A percentile compares a stretch with the other conserved stretches of the same genome.
Evolutionary conservation across 2,329 filamentous ascomycete species (phyloP).

Genomic region (Claviceps pusilla): DNA sequence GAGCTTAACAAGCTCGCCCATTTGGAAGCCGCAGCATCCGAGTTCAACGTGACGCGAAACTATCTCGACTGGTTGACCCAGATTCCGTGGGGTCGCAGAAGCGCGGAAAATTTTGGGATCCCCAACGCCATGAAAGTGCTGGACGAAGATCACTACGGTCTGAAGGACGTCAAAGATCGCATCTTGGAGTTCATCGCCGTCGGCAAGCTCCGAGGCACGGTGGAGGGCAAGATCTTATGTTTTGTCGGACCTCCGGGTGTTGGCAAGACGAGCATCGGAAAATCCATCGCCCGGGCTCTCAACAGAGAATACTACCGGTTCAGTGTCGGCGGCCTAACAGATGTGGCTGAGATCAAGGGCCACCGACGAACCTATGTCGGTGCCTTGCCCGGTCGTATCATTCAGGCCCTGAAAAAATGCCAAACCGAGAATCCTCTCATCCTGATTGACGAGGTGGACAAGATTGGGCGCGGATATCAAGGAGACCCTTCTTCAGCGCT

Average conservation of each 20-base stretch:
- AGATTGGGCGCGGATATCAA: slow-evolving; percentile 91
- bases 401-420: slow-evolving; percentile 96
- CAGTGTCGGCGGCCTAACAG: slow-evolving; percentile 89
- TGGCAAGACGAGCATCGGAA: slow-evolving; percentile 96
- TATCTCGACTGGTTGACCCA: slow-evolving; percentile 98
- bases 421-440: slow-evolving; percentile 97
- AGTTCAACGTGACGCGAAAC: slow-evolving; percentile 97
- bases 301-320: slow-evolving; percentile 97
- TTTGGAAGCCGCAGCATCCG: slow-evolving; percentile 85
- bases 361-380: slow-evolving; percentile 94
- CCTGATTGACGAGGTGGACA: slow-evolving; percentile 94
- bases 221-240: slow-evolving; percentile 96
- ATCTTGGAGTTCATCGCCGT: slow-evolving; percentile 98
- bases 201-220: slow-evolving; percentile 87
- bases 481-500: slow-evolving; percentile 91
- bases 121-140: slow-evolving; percentile 78
- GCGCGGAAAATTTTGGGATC: slow-evolving; percentile 92
- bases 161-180: slow-evolving; percentile 97
- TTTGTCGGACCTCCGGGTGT: slow-evolving; percentile 95
- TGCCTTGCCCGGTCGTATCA: slow-evolving; percentile 86
- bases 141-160: slow-evolving; percentile 89
- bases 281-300: slow-evolving; percentile 86
- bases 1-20: slow-evolving; percentile 95
- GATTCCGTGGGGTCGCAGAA: slow-evolving; percentile 91
- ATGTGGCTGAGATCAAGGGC: slow-evolving; percentile 97